These are phyloP conservation scores for Nemophila menziesii DNA, from an alignment of 257 asterid genomes.

Conservation along the genomic window DNA sequence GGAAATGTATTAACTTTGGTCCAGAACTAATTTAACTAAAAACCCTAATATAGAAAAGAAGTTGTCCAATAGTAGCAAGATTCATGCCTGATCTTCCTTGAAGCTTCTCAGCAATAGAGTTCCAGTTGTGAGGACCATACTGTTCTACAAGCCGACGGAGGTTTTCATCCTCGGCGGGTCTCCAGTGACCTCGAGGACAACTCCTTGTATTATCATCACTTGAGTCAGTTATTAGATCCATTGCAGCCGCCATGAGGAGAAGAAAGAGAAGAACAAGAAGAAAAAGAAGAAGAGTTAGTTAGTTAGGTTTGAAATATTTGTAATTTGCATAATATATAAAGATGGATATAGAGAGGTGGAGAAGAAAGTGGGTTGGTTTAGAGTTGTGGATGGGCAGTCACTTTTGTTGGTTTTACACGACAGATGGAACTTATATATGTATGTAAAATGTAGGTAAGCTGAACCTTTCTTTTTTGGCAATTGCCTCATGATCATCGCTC, in stretches of 20 bases:
- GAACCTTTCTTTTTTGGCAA: conserved; percentile 17
- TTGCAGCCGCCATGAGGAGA: conserved; percentile 9
- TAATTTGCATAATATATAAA: not conserved
- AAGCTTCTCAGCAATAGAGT: conserved; percentile 88
- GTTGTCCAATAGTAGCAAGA: not conserved
- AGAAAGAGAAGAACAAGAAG: conserved; percentile 2
- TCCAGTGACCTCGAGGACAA: conserved; percentile 91
- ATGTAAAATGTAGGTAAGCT: conserved; percentile 7
- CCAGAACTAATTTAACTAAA: no score
- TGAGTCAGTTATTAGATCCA: conserved; percentile 40
- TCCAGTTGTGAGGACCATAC: conserved; percentile 93
- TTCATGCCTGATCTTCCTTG: conserved; percentile 86
- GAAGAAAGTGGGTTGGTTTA: conserved; percentile 29
- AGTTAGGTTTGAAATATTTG: not conserved
- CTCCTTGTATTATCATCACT: conserved; percentile 37
- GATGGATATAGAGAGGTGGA: conserved; percentile 6
- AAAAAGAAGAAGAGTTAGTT: not conserved
- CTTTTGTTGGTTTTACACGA: conserved; percentile 49
- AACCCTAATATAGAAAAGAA: not conserved
- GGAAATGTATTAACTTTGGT: no score
- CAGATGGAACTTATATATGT: conserved; percentile 31
- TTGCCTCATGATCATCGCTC: conserved; percentile 17
- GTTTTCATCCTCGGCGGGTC: conserved; percentile 85
- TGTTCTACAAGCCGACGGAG: conserved; percentile 69
- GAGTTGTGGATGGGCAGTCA: conserved; percentile 26